phyloP scores from a whole-genome alignment of 192 early-diverging fungal genomes.

The Allomyces arbusculus region DNA sequence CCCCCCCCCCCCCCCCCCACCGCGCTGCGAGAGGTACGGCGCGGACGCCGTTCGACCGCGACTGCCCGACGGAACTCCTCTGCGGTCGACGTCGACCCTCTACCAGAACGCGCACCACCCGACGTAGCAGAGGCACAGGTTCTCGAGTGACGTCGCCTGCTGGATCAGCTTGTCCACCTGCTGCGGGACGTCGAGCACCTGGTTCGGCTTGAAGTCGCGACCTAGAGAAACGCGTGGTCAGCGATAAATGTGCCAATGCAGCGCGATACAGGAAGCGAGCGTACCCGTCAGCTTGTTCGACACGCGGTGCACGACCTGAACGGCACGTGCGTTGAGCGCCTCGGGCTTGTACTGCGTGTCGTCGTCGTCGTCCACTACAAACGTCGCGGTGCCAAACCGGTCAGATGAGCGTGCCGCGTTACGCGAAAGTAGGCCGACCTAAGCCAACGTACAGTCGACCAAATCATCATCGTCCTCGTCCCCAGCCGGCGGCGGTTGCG shows the following conservation, averaged over 20 bases:
- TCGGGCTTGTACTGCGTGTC: slow-evolving; percentile 32
- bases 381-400: background rate
- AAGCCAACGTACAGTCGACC: background rate
- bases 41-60: too few relatives aligned
- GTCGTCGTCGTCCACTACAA: background rate
- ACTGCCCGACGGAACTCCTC: too few relatives aligned
- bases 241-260: background rate
- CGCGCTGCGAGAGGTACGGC: too few relatives aligned
- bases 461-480: slow-evolving; percentile 1
- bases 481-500: too few relatives aligned
- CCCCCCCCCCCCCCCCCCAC: too few relatives aligned
- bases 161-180: slow-evolving; percentile 79
- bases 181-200: slow-evolving; percentile 49
- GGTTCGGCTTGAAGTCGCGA: slow-evolving; percentile 69
- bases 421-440: background rate
- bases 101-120: slow-evolving; percentile 37
- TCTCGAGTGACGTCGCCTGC: slow-evolving; percentile 76
- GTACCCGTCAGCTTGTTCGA: slow-evolving; percentile 74
- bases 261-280: background rate
- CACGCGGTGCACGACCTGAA: slow-evolving; percentile 70
- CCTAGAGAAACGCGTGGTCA: slow-evolving; percentile 17
- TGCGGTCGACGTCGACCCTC: background rate
- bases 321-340: slow-evolving; percentile 53
- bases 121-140: slow-evolving; percentile 58
- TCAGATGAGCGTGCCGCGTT: background rate